phyloP scores from a whole-genome alignment of 192 early-diverging fungal species.

The Entomortierella chlamydospora region DNA sequence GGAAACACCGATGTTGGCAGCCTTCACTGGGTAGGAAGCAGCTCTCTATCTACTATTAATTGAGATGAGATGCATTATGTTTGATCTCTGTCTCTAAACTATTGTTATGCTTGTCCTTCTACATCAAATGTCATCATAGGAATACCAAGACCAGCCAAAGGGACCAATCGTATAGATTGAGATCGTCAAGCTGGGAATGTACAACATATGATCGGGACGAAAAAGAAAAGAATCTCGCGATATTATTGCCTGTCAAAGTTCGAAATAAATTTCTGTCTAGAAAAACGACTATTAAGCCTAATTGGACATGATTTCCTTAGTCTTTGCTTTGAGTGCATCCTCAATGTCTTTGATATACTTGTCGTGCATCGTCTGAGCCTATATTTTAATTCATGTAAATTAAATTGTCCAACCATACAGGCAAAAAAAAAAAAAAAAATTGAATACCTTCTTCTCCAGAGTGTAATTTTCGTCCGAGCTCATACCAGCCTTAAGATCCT shows the following conservation, averaged over 20 bases:
- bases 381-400: background rate
- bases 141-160: conserved; percentile 47
- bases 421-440: conserved; percentile 1
- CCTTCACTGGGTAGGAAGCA: conserved; percentile 74
- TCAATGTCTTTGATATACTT: conserved; percentile 73
- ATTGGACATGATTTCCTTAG: conserved; percentile 71
- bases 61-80: too few relatives aligned
- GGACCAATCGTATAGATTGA: conserved; percentile 35
- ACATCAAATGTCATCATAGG: background rate
- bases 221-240: background rate
- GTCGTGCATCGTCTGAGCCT: conserved; percentile 73
- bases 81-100: background rate
- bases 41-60: too few relatives aligned
- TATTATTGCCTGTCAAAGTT: conserved; percentile 3
- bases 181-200: background rate
- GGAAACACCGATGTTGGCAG: conserved; percentile 86
- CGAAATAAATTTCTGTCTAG: conserved; percentile 23
- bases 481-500: conserved; percentile 64
- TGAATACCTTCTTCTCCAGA: conserved; percentile 67
- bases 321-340: conserved; percentile 72
- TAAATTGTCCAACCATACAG: background rate
- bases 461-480: conserved; percentile 65
- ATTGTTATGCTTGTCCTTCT: background rate
- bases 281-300: conserved; percentile 7
- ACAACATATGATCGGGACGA: conserved; percentile 9